Percentiles rank a stretch among this genome's conserved stretches.
Conservation (phyloP, 306 rosid species). For the Vigna hirtella region DNA sequence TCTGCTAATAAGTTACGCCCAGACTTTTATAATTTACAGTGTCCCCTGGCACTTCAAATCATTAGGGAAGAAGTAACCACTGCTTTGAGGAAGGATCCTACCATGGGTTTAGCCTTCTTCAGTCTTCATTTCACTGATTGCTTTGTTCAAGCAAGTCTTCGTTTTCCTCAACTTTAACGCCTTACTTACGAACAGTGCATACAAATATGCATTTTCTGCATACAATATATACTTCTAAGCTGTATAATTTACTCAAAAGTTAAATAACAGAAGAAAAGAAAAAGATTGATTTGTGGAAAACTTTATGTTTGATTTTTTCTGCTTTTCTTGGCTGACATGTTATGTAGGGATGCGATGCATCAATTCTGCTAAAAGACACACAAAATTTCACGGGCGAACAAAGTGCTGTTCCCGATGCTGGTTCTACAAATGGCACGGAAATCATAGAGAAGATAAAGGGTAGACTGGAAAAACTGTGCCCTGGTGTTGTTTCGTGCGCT, state of each 20-base stretch:
- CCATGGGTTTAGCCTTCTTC: constrained; percentile 62
- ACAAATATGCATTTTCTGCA: too few species aligned
- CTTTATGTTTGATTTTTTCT: background rate
- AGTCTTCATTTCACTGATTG: constrained; percentile 69
- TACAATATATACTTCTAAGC: background rate
- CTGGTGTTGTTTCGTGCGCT: constrained; percentile 56
- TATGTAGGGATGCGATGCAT: constrained; percentile 65
- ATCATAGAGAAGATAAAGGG: constrained; percentile 44
- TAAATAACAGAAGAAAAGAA: too few species aligned
- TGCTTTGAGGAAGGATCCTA: constrained; percentile 50
- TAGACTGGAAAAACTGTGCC: constrained; percentile 41
- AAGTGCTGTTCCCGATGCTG: constrained; percentile 44
- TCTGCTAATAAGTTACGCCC: constrained; percentile 40
- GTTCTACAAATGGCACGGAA: constrained; percentile 51
- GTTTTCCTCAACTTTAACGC: background rate
- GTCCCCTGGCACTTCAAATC: constrained; percentile 52
- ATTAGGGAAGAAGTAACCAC: constrained; percentile 36
- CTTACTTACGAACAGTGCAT: too few species aligned
- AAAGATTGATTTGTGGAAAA: too few species aligned
- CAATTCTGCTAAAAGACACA: constrained; percentile 55
- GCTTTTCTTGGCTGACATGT: background rate
- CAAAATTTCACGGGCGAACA: constrained; percentile 54
- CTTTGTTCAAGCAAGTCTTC: constrained; percentile 59
- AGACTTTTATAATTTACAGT: constrained; percentile 39
- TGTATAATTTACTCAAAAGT: background rate